Conservation (phyloP, 176 grass and related monocot species). For the Oryza brachyantha region DNA sequence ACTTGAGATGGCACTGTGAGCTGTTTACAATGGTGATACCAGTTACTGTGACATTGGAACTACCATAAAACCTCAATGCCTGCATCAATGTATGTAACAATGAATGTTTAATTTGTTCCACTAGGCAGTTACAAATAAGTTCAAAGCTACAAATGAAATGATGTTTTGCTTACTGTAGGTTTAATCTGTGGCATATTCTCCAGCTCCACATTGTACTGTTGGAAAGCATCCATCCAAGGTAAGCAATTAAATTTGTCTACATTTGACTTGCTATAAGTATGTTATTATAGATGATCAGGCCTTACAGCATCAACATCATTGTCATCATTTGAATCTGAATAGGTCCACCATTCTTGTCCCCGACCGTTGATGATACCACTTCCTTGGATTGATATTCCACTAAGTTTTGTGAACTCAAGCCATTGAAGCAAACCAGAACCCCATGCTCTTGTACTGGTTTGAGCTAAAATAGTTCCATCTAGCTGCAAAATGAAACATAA, state of each 20-base stretch:
- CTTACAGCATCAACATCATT: constrained; percentile 58
- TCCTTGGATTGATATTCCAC: constrained; percentile 77
- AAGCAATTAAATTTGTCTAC: constrained; percentile 32
- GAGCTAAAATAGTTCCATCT: constrained; percentile 75
- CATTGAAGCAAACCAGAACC: constrained; percentile 72
- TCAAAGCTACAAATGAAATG: neutral
- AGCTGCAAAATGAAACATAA: constrained; percentile 44
- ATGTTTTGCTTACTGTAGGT: constrained; percentile 71
- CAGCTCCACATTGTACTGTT: constrained; percentile 58
- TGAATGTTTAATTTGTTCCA: neutral
- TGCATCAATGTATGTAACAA: constrained; percentile 36
- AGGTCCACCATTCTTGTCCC: constrained; percentile 84
- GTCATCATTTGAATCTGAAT: constrained; percentile 45
- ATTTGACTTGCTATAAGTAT: constrained; percentile 18
- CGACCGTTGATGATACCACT: constrained; percentile 71
- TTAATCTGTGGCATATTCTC: constrained; percentile 69
- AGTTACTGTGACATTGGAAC: constrained; percentile 82
- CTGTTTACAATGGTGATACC: constrained; percentile 93
- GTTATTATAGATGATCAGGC: constrained; percentile 16
- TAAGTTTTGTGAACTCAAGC: constrained; percentile 88
- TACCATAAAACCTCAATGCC: constrained; percentile 93
- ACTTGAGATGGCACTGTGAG: constrained; percentile 94
- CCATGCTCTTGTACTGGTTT: constrained; percentile 55
- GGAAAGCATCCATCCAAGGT: constrained; percentile 27
- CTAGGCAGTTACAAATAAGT: neutral